Conservation (phyloP, 2,329 filamentous ascomycete species). For the Arachnomyces sp. region DNA sequence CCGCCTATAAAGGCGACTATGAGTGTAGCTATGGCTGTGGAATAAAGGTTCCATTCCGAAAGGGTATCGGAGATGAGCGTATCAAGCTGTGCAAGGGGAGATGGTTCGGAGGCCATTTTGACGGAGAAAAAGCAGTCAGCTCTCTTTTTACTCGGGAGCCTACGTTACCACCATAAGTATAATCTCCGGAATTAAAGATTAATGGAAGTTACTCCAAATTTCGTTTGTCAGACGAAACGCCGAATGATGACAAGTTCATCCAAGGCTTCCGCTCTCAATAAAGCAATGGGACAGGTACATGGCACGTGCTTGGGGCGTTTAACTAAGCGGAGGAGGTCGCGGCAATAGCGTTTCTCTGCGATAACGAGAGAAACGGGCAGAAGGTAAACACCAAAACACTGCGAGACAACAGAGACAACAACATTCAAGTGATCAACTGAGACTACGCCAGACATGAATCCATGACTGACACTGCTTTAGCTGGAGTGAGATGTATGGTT, state of each 20-base stretch:
- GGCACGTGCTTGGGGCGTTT: too few relatives aligned
- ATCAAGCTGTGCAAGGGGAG: constrained; percentile 62
- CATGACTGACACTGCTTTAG: too few relatives aligned
- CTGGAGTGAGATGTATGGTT: too few relatives aligned
- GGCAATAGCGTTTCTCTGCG: constrained; percentile 14
- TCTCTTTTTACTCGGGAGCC: constrained; percentile 10
- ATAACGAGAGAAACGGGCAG: constrained; percentile 16
- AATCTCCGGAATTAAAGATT: not conserved
- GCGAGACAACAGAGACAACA: too few relatives aligned
- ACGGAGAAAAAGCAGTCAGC: constrained; percentile 1
- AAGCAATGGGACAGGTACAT: too few relatives aligned
- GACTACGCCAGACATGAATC: not conserved
- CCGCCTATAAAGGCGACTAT: constrained; percentile 64
- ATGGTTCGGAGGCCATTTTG: constrained; percentile 39
- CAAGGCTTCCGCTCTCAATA: too few relatives aligned
- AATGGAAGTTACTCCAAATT: not conserved
- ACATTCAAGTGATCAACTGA: too few relatives aligned
- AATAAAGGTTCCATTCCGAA: constrained; percentile 74
- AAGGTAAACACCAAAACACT: not conserved
- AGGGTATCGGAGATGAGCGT: constrained; percentile 60
- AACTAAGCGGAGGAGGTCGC: constrained; percentile 1
- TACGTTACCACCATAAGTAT: too few relatives aligned
- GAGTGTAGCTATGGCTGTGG: constrained; percentile 61
- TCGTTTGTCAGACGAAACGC: not conserved
- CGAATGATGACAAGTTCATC: too few relatives aligned